Conservation (phyloP, 2,329 filamentous ascomycete genomes). For the Hymenoscyphus fructigenus region DNA sequence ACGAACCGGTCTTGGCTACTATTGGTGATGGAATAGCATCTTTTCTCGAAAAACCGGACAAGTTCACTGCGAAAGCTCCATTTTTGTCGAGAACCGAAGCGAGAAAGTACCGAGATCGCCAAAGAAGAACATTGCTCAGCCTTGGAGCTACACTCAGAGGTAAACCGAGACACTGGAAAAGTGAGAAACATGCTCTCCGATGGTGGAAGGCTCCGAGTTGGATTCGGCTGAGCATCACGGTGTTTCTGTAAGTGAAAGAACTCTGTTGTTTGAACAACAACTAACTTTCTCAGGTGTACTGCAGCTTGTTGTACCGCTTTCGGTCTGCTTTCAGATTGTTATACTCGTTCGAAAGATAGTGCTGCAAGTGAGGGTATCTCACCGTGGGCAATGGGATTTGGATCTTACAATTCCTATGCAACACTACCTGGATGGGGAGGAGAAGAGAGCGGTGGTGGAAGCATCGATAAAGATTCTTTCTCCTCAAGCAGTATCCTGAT, state of each 20-base stretch:
- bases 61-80: conserved; percentile 28
- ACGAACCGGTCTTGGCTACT: conserved; percentile 32
- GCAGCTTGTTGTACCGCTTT: background rate
- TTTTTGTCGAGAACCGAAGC: conserved; percentile 29
- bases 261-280: background rate
- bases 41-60: conserved; percentile 38
- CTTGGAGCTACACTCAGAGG: background rate
- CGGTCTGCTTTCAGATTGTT: background rate
- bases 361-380: background rate
- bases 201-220: conserved; percentile 25
- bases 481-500: conserved; percentile 33
- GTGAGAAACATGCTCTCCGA: conserved; percentile 7
- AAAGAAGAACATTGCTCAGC: background rate
- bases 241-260: conserved; percentile 16
- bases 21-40: conserved; percentile 41
- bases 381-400: conserved; percentile 15
- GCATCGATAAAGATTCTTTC: conserved; percentile 18
- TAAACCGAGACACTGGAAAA: conserved; percentile 9
- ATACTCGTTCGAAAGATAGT: background rate
- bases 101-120: conserved; percentile 15
- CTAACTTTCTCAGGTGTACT: background rate
- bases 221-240: conserved; percentile 18
- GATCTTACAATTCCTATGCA: conserved; percentile 20
- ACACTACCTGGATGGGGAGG: conserved; percentile 11
- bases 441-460: background rate